These are phyloP conservation scores for Pyrenochaeta sp. DNA, from an alignment of 2,329 filamentous ascomycete species.

Conservation along the genomic window DNA sequence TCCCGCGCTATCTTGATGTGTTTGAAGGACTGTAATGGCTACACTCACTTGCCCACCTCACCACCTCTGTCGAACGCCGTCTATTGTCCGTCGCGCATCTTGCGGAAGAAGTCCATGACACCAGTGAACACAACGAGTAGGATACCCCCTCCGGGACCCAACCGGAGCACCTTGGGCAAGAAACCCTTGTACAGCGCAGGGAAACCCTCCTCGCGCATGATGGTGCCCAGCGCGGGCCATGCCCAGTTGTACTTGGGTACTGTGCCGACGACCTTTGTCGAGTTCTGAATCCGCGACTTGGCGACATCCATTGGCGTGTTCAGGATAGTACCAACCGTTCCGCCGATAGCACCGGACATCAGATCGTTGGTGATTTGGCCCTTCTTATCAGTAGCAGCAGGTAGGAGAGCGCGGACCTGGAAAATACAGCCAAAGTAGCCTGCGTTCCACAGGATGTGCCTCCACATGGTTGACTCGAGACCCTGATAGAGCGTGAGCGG, in stretches of 20 bases:
- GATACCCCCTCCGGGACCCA: conserved; percentile 76
- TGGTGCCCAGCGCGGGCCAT: conserved; percentile 83
- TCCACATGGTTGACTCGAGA: conserved; percentile 95
- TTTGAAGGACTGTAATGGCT: background rate
- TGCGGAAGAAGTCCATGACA: conserved; percentile 91
- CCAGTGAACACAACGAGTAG: conserved; percentile 86
- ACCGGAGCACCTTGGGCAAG: conserved; percentile 87
- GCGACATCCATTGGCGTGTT: conserved; percentile 98
- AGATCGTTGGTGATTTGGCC: conserved; percentile 87
- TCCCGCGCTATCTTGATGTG: background rate
- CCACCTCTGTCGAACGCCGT: background rate
- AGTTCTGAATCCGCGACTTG: conserved; percentile 98
- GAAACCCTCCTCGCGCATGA: conserved; percentile 94
- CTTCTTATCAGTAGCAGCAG: conserved; percentile 80
- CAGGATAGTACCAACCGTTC: conserved; percentile 86
- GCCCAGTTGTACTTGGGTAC: conserved; percentile 99
- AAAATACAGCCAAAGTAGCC: conserved; percentile 99
- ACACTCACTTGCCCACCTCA: background rate
- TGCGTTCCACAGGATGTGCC: conserved; percentile 92
- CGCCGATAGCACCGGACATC: conserved; percentile 84
- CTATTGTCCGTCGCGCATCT: conserved; percentile 60
- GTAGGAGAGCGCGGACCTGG: conserved; percentile 88
- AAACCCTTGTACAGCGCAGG: conserved; percentile 96
- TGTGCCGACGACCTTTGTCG: conserved; percentile 79
- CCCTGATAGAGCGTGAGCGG: conserved; percentile 93